Conservation (phyloP, 2,329 filamentous ascomycete species). For the Penicillium sp. region DNA sequence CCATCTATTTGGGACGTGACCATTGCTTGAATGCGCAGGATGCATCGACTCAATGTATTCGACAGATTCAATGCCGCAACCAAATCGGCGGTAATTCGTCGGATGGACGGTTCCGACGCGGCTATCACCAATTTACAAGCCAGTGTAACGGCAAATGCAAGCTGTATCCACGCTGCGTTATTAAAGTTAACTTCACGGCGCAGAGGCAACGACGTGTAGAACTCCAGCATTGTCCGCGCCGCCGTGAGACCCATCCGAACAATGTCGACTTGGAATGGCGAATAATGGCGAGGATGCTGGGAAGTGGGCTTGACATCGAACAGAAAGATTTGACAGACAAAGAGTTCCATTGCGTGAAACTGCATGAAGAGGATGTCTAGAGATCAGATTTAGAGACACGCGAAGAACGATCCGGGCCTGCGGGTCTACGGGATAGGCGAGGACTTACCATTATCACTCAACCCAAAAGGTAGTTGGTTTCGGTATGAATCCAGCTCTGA, state of each 20-base stretch:
- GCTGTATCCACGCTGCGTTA: slow-evolving; percentile 1
- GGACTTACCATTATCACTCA: not conserved
- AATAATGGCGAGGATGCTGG: not conserved
- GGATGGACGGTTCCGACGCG: slow-evolving; percentile 4
- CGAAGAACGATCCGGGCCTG: no score
- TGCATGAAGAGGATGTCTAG: not conserved
- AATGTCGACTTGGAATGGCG: slow-evolving; percentile 6
- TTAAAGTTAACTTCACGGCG: not conserved
- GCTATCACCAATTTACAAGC: slow-evolving; percentile 9
- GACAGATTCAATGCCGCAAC: slow-evolving; percentile 5
- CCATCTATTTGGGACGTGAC: not conserved
- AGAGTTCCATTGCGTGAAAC: not conserved
- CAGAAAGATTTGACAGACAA: slow-evolving; percentile 1
- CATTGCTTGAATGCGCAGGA: slow-evolving; percentile 9
- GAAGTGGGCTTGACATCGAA: slow-evolving; percentile 1
- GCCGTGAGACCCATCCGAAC: slow-evolving; percentile 10
- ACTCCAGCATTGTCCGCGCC: slow-evolving; percentile 4
- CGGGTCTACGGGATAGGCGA: no score
- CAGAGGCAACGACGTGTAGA: not conserved
- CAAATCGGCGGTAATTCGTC: slow-evolving; percentile 1
- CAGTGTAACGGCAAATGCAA: slow-evolving; percentile 5
- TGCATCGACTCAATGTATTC: slow-evolving; percentile 2
- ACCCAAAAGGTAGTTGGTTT: not conserved
- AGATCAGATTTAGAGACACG: not conserved
- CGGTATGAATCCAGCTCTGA: not conserved